Percentiles rank a stretch among this genome's conserved stretches.
Evolutionary conservation across 2,329 filamentous ascomycete species (phyloP).

Genomic region (Neonectria sp.): DNA sequence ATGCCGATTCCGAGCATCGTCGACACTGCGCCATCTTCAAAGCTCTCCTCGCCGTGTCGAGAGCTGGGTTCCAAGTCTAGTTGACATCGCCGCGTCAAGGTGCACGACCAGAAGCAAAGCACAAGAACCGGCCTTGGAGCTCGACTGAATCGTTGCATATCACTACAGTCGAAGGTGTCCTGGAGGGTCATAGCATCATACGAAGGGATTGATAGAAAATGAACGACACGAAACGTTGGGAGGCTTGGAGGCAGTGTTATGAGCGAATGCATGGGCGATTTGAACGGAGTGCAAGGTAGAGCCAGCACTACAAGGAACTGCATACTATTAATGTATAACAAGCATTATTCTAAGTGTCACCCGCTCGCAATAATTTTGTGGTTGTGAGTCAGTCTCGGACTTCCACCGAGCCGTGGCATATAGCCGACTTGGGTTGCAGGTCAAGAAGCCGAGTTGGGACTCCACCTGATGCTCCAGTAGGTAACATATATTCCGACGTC

Average conservation of each 20-base stretch:
- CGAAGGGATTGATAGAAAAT: background rate
- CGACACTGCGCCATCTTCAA: background rate
- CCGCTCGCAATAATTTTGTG: background rate
- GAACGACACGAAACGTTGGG: background rate
- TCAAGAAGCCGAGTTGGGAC: slow-evolving; percentile 25
- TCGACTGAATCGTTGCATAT: slow-evolving; percentile 8
- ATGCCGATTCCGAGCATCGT: background rate
- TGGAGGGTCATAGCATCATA: slow-evolving; percentile 1
- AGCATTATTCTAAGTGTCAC: background rate
- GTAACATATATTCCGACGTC: background rate
- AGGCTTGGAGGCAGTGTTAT: background rate
- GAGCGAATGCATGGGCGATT: background rate
- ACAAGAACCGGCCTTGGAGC: background rate
- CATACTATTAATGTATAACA: background rate
- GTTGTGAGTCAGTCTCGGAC: background rate
- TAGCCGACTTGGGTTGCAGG: slow-evolving; percentile 18
- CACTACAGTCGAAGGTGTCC: background rate
- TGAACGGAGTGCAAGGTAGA: background rate
- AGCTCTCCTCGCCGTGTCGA: background rate
- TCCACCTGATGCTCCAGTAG: background rate
- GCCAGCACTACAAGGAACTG: background rate
- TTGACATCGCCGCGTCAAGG: background rate
- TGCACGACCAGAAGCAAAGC: background rate
- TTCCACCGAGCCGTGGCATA: background rate
- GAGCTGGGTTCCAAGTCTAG: background rate